These are phyloP conservation scores for Bertia moriformis DNA, from an alignment of 2,329 filamentous ascomycete species.

Conservation along the genomic window DNA sequence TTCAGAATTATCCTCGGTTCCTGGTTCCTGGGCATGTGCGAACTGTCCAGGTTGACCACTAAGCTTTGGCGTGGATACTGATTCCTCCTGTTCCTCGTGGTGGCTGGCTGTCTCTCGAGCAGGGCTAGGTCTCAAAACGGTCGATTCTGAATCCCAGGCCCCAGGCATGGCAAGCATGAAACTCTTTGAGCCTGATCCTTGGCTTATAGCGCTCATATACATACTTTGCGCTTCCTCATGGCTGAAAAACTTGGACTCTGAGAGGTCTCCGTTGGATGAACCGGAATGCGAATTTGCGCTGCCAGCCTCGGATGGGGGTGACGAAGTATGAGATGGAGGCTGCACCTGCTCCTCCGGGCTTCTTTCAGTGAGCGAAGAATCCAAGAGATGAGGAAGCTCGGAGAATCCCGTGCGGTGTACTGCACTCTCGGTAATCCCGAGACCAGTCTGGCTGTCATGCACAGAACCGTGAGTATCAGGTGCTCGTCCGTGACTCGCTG, in stretches of 20 bases:
- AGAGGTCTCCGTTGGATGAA: constrained; percentile 16
- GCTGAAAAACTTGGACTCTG: constrained; percentile 27
- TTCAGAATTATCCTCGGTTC: constrained; percentile 2
- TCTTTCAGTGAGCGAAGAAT: neutral
- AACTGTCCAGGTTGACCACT: constrained; percentile 7
- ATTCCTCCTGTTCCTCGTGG: neutral
- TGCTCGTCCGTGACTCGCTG: too few species aligned
- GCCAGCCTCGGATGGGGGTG: constrained; percentile 9
- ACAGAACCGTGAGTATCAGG: neutral
- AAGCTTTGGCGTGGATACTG: constrained; percentile 12
- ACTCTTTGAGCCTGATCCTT: constrained; percentile 12
- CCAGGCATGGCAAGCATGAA: constrained; percentile 20
- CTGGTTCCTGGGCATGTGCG: too few species aligned
- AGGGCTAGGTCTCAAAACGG: constrained; percentile 2
- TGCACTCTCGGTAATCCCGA: too few species aligned
- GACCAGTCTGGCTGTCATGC: neutral
- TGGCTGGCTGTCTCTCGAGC: neutral
- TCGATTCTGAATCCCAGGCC: constrained; percentile 18
- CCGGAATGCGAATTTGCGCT: constrained; percentile 9
- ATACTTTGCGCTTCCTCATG: constrained; percentile 32
- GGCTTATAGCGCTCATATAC: constrained; percentile 40
- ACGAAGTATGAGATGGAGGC: too few species aligned
- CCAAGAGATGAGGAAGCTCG: neutral
- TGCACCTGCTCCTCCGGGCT: too few species aligned
- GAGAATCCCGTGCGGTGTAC: too few species aligned